Evolutionary conservation across 345 rosid species (phyloP), one percentile per base, ranked within the genome.

Genomic region (Ailanthus altissimus): DNA sequence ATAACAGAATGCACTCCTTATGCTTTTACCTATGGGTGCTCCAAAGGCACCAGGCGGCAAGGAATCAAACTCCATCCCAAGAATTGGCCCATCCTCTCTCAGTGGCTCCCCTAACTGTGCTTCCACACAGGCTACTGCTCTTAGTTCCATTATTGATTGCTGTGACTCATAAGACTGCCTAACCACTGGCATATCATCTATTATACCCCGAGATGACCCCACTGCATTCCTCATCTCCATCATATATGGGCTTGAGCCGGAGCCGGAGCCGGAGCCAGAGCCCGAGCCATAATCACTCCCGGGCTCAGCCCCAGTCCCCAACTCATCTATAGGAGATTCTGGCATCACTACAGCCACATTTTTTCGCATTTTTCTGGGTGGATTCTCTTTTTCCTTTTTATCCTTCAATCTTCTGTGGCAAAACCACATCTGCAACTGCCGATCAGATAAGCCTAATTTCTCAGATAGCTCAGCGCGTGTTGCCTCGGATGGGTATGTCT

Each of bases 351-450:
- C 53, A 53, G 72, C 9, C 72, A 65, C 72, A 53, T 16, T 51
- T 79, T 88, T 90, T 1, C 73, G 89, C 3, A 77, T 86, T 74
- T 83, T 94, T 83, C 90, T 88, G 4, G 80, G 42, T 2, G 89
- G 87, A 62, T 77, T 64, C 53, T 82, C 71, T 83, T 74, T 74
- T 28, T 74, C 97, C 82, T 90, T 97, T 85, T 89, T 94, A 79
- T 97, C 98, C 85, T 94, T 97, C 79, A 97, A 81, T 80, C 99
- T 82, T 87, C 99, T 85, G 85, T 97, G 99, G 70, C 99, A 97
- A 83, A 97, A 97, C 99, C 99, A 97, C 98, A 97, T 97, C 94
- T 97, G 99, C 79, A 97, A 85, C 77, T 97, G 99, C 83, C 99
- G 92, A 84, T 97, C 99, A 25, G 97, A 69, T 46, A 97, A 90